Conservation (phyloP, 768 basidiomycete genomes). For the Leccinum pellstonianum region DNA sequence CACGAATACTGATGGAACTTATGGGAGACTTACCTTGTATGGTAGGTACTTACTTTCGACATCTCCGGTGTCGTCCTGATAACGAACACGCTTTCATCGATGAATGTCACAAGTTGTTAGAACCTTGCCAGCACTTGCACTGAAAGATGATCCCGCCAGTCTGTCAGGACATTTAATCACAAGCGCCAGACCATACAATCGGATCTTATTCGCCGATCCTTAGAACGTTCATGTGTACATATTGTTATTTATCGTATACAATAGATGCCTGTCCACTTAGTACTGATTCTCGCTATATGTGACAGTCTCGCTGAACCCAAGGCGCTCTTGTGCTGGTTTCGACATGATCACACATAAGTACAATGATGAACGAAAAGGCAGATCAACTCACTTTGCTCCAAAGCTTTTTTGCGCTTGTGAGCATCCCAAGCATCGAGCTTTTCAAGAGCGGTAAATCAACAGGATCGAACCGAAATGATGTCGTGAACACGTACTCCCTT, state of each 20-base stretch:
- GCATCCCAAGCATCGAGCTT: slow-evolving; percentile 6
- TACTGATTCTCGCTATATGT: neutral
- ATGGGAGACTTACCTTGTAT: too few species aligned
- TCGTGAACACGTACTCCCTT: slow-evolving; percentile 17
- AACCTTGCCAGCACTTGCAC: too few species aligned
- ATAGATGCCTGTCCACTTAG: neutral
- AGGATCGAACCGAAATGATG: neutral
- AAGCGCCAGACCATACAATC: too few species aligned
- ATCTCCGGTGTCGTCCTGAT: too few species aligned
- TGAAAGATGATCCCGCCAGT: too few species aligned
- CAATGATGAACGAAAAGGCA: neutral
- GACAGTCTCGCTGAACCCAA: neutral
- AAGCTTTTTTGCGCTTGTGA: neutral
- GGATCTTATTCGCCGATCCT: neutral
- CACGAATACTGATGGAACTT: too few species aligned
- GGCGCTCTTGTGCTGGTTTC: neutral
- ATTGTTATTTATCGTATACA: neutral
- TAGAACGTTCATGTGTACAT: neutral
- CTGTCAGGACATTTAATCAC: too few species aligned
- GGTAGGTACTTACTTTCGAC: too few species aligned
- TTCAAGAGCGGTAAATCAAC: neutral
- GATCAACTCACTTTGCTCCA: neutral
- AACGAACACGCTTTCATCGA: too few species aligned
- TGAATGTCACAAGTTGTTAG: too few species aligned
- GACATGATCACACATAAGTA: neutral